Base-by-base conservation (phyloP, 2,329 filamentous ascomycete genomes). In the Didymella glomerata region DNA sequence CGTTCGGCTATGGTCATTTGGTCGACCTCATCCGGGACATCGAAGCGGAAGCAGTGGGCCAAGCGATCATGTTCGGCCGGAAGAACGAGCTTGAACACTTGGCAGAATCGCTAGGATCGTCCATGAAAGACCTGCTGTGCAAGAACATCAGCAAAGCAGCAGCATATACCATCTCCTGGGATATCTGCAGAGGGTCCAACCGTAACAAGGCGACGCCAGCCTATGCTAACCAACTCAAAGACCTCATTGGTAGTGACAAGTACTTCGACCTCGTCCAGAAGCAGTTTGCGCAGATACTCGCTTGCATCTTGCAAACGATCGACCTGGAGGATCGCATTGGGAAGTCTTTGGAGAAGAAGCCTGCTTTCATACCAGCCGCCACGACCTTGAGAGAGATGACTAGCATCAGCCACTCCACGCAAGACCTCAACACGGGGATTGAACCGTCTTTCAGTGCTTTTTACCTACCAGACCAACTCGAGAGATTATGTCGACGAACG, bases 391-490 rank as follows among this genome's bases (percentile, higher is more conserved):
- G 81, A 16, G 83, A 86, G 27, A 97, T 99, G 71, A 89, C 87
- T 64, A 77, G 75, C 3, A 87, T 89, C 64, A 86, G 90, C 28
- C 82, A 88, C 63, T 93, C 93, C 0, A 79, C 81, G 2, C 83
- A 85, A 27, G 77, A 80, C 13, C 80, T 97, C 8, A 90, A 92
- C 3, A 82, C 89, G 11, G 91, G 90, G 55, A 93, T 97, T 66
- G 93, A 98, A 69, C 95, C 95, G 3, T 88, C 87, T 52, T 98
- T 97, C 78, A 89, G 86, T 65, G 88, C 89, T 27, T 92, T 89
- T 66, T 90, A 90, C 68, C 82, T 99, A 3, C 81, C 89, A 11
- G 86, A 89, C 61, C 88, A 95, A 69, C 83, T 98, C 22, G 84
- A 90, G 14, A 87, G 92, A 56, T 79, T 98, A n/a, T 96, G 91